Percentiles rank a stretch among this genome's conserved stretches.
Conservation (phyloP, 768 basidiomycete genomes). For the Phaeolepiota aurea region DNA sequence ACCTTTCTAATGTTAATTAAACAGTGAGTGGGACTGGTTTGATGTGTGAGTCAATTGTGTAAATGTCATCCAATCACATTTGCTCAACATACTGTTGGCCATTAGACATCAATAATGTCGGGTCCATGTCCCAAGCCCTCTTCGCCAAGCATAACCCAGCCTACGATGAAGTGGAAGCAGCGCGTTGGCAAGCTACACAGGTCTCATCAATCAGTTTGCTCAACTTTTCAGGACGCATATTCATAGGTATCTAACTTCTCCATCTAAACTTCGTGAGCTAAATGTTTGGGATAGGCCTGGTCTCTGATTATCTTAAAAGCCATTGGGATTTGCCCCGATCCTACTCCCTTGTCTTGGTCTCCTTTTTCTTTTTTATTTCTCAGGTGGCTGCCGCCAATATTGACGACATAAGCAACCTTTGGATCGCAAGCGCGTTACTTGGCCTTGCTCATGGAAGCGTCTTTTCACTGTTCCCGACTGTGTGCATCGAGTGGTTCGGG, state of each 20-base stretch:
- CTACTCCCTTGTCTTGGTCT: conserved; percentile 60
- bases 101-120: conserved; percentile 81
- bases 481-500: conserved; percentile 86
- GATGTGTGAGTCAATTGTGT: conserved; percentile 46
- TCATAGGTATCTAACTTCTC: conserved; percentile 45
- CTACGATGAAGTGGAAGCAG: conserved; percentile 62
- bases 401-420: conserved; percentile 52
- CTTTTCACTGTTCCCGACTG: conserved; percentile 69
- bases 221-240: conserved; percentile 73
- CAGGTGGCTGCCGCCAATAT: conserved; percentile 54
- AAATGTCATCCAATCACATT: neutral
- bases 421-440: conserved; percentile 46
- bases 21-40: conserved; percentile 62
- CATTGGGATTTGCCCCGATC: conserved; percentile 55
- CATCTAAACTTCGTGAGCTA: neutral
- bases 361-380: conserved; percentile 60
- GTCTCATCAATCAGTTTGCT: conserved; percentile 77
- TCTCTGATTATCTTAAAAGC: conserved; percentile 57
- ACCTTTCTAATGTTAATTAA: conserved; percentile 2
- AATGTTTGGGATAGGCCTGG: conserved; percentile 34
- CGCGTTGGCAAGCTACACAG: conserved; percentile 75
- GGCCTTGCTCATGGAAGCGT: conserved; percentile 66
- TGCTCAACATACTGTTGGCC: conserved; percentile 16
- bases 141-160: conserved; percentile 49
- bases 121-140: conserved; percentile 58